phyloP scores from a whole-genome alignment of 1,139 yeast genomes.

The Scheffersomyces titani region DNA sequence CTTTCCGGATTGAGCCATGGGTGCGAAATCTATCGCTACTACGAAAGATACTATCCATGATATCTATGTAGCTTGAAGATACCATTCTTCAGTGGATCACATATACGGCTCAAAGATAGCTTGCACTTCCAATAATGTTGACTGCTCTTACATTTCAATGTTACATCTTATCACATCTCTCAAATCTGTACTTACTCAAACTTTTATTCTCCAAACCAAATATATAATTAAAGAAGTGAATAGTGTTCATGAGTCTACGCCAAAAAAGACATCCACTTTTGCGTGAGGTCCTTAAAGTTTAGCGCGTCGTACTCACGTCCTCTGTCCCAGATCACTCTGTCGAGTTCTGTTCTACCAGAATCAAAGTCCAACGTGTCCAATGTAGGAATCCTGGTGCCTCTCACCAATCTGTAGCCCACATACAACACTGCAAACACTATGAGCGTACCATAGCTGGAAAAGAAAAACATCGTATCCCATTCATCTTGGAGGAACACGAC shows the following conservation, averaged over 20 bases:
- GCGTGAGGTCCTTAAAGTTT: conserved; percentile 36
- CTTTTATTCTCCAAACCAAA: not conserved
- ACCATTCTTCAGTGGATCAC: too few relatives aligned
- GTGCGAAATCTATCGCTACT: not conserved
- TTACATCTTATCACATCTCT: too few relatives aligned
- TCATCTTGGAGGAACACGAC: conserved; percentile 59
- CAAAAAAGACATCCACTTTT: conserved; percentile 36
- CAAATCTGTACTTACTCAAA: not conserved
- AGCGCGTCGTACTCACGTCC: conserved; percentile 47
- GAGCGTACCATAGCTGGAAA: conserved; percentile 68
- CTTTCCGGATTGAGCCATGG: not conserved
- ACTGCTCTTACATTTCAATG: too few relatives aligned
- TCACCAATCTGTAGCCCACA: conserved; percentile 53
- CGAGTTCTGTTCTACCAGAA: conserved; percentile 76
- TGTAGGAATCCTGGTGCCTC: conserved; percentile 59
- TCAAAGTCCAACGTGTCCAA: conserved; percentile 74
- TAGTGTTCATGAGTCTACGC: conserved; percentile 21
- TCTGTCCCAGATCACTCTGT: conserved; percentile 69
- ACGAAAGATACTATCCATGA: too few relatives aligned
- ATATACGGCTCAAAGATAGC: too few relatives aligned
- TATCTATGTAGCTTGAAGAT: too few relatives aligned
- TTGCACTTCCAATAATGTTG: too few relatives aligned
- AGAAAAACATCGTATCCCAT: conserved; percentile 66
- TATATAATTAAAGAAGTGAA: conserved; percentile 3
- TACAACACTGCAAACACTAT: conserved; percentile 57